These are phyloP conservation scores for Secale cereale DNA, from an alignment of 176 grass and related monocot species.

Conservation along the genomic window DNA sequence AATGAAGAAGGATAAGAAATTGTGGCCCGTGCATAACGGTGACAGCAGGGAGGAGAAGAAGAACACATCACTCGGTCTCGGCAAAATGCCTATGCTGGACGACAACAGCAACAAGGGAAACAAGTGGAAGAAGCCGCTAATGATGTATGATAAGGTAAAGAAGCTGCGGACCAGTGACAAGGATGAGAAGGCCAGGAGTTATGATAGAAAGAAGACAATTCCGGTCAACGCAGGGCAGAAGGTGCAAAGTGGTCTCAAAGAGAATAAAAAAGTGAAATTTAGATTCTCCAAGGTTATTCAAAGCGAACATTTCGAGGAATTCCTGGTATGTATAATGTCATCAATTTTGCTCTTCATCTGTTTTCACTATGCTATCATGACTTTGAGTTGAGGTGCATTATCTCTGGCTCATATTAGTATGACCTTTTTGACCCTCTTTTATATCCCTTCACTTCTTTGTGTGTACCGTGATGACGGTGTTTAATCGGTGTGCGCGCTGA, in stretches of 20 bases:
- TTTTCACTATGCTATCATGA: neutral
- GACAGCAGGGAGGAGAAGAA: neutral
- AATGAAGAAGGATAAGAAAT: conserved; percentile 13
- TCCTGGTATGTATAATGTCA: conserved; percentile 36
- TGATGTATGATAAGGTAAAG: neutral
- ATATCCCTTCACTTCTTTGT: neutral
- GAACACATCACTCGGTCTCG: neutral
- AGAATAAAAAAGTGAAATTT: neutral
- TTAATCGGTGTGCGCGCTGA: neutral
- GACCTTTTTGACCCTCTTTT: neutral
- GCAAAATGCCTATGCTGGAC: neutral
- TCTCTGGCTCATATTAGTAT: neutral
- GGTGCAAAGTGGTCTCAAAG: neutral
- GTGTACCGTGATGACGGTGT: neutral
- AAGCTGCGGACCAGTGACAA: neutral
- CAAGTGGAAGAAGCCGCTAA: neutral
- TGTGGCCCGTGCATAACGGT: neutral
- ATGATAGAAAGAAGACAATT: neutral
- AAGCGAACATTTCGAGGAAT: conserved; percentile 32
- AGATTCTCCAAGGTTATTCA: conserved; percentile 46
- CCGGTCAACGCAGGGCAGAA: neutral
- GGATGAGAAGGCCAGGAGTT: neutral
- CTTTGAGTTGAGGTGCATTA: neutral
- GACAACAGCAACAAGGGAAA: neutral
- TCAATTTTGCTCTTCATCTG: neutral